Evolutionary conservation across 2,329 filamentous ascomycete species (phyloP), one percentile per base, ranked within the genome.

Genomic region (Verticillium albo-atrum): DNA sequence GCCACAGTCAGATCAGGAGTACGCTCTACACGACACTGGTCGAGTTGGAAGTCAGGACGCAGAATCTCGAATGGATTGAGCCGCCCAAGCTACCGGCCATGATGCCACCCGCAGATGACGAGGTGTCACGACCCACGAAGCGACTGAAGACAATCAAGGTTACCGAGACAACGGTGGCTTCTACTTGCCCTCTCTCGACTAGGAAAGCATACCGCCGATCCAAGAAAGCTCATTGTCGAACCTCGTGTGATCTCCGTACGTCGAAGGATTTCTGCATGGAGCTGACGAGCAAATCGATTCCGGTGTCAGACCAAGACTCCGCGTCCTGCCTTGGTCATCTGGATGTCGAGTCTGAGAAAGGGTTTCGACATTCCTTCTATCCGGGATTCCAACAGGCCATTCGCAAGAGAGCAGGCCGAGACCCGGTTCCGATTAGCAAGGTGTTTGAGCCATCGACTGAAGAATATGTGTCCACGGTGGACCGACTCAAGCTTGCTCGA

Each of bases 231-330:
- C 30, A 20, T n/a, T 23, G 51, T 10, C 32, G 37, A 20, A 34
- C 4, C 14, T 60, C 53, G 3, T 35, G 17, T 6, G 56, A 62
- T 35, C 50, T 60, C 3, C 37, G 60, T 15, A 17, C 28, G 2
- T 58, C 58, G 3, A 56, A 20, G 10, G 61, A 62, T 6, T 47
- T 57, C 20, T 62, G 58, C 30, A 47, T 30, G n/a, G 32, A 60
- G 25, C n/a, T 62, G 12, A 58, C 37, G 3, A 32, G 50, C 23
- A 52, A 53, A 12, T 26, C 26, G 5, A 2, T 27, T 15, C 17
- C 34, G 5, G n/a, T 14, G 17, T 50, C 58, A 32, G 47, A 15
- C 17, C 5, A 55, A 14, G 23, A 25, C 1, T 4, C 42, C 1
- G 35, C 15, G 27, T 6, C 20, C 5, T 62, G 61, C 7, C n/a